Conservation (phyloP, 257 asterid species). For the Penstemon davidsonii region DNA sequence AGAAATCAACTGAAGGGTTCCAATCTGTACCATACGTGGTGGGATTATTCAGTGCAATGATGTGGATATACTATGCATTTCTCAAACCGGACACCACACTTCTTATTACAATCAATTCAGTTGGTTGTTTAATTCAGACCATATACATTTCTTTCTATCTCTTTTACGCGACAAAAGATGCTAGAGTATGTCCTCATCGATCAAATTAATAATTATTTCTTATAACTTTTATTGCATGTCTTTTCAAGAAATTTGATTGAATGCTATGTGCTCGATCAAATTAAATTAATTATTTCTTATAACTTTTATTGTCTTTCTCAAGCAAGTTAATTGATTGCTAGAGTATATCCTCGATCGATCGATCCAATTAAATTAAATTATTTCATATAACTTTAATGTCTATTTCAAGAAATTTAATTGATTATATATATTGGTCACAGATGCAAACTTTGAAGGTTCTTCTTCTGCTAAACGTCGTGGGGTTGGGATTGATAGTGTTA, state of each 20-base stretch:
- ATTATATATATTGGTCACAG: constrained; percentile 25
- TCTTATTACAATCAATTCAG: constrained; percentile 61
- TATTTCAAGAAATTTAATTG: neutral
- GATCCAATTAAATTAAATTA: too few species aligned
- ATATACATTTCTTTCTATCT: constrained; percentile 51
- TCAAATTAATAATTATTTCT: too few species aligned
- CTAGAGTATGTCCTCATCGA: constrained; percentile 36
- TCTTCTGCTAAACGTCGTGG: constrained; percentile 34
- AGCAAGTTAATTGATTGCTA: too few species aligned
- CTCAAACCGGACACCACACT: constrained; percentile 61
- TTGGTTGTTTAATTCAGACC: constrained; percentile 58
- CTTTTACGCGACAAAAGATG: constrained; percentile 43
- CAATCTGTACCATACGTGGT: constrained; percentile 58
- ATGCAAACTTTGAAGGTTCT: constrained; percentile 48
- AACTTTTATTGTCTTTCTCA: too few species aligned
- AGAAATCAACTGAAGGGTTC: constrained; percentile 57
- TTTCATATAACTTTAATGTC: too few species aligned
- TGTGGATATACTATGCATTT: constrained; percentile 73
- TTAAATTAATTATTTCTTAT: too few species aligned
- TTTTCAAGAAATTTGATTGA: neutral
- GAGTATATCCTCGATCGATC: too few species aligned
- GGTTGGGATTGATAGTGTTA: constrained; percentile 43
- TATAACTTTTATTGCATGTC: neutral
- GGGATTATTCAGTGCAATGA: constrained; percentile 63
- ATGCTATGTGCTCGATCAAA: too few species aligned